Evolutionary conservation across 2,329 filamentous ascomycete genomes (phyloP).

Genomic region (Dactylellina parvicollis): DNA sequence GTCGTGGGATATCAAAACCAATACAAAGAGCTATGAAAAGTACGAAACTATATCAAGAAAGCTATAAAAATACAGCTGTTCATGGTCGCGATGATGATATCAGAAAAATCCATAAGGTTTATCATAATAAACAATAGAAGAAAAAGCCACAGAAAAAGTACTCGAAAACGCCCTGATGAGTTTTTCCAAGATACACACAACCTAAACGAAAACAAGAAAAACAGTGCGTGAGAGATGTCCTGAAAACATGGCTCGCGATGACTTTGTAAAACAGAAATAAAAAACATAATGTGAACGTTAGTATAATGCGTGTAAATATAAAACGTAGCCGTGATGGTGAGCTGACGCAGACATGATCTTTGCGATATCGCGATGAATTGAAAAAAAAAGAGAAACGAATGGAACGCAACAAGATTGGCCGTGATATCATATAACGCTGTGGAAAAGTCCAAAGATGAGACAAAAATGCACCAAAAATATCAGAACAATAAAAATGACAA

Average conservation of each 20-base stretch:
- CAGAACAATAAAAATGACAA: background rate
- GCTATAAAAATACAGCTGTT: too few species aligned
- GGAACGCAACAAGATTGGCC: background rate
- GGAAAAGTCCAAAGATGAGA: background rate
- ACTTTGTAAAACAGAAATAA: background rate
- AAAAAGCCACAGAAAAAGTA: too few species aligned
- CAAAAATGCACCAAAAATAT: conserved; percentile 5
- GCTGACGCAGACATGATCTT: background rate
- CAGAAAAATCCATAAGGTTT: too few species aligned
- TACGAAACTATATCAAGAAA: too few species aligned
- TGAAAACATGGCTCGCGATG: background rate
- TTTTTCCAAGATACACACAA: background rate
- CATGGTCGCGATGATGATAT: too few species aligned
- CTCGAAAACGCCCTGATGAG: too few species aligned
- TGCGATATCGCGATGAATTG: too few species aligned
- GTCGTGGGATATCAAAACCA: too few species aligned
- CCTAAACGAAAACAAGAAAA: background rate
- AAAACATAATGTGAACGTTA: background rate
- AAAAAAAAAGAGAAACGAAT: background rate
- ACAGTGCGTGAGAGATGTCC: background rate
- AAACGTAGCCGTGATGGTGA: background rate
- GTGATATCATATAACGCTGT: conserved; percentile 12
- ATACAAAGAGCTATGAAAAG: too few species aligned
- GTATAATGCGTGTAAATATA: background rate
- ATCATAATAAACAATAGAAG: too few species aligned